Conservation (phyloP, 805 yeast genomes). For the Sungouiella blattae region DNA sequence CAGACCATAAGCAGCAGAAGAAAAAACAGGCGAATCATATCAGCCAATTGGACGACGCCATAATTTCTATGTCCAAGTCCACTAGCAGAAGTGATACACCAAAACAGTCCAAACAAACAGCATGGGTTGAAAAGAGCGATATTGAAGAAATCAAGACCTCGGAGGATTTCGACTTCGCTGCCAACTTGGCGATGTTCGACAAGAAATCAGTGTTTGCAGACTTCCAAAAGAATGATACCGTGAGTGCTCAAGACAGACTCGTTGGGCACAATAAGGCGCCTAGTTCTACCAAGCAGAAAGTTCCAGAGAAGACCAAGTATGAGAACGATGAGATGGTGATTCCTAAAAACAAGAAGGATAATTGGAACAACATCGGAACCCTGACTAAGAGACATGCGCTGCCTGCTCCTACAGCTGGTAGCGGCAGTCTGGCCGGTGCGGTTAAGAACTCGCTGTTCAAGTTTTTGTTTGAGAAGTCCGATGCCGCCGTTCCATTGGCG, state of each 20-base stretch:
- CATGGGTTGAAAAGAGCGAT: conserved; percentile 46
- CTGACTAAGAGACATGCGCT: conserved; percentile 12
- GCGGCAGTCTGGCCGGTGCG: not conserved
- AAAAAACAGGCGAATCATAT: conserved; percentile 11
- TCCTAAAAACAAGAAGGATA: conserved; percentile 38
- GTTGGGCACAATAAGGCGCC: conserved; percentile 69
- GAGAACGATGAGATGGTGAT: conserved; percentile 76
- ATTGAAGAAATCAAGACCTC: conserved; percentile 44
- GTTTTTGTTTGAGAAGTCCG: conserved; percentile 11
- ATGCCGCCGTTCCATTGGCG: conserved; percentile 49
- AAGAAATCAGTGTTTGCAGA: conserved; percentile 77
- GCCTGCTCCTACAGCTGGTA: conserved; percentile 8
- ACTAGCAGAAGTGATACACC: conserved; percentile 13
- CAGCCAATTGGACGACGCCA: conserved; percentile 26
- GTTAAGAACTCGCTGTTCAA: conserved; percentile 3
- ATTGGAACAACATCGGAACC: conserved; percentile 50
- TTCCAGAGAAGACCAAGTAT: conserved; percentile 45
- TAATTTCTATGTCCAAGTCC: conserved; percentile 17
- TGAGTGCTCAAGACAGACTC: conserved; percentile 57
- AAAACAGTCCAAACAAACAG: conserved; percentile 21
- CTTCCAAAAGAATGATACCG: conserved; percentile 59
- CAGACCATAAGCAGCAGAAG: conserved; percentile 18
- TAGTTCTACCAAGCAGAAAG: conserved; percentile 13
- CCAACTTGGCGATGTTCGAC: conserved; percentile 77
- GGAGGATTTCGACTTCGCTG: conserved; percentile 81